phyloP scores from a whole-genome alignment of 2,329 filamentous ascomycete species.

The Chaetomium globosum region DNA sequence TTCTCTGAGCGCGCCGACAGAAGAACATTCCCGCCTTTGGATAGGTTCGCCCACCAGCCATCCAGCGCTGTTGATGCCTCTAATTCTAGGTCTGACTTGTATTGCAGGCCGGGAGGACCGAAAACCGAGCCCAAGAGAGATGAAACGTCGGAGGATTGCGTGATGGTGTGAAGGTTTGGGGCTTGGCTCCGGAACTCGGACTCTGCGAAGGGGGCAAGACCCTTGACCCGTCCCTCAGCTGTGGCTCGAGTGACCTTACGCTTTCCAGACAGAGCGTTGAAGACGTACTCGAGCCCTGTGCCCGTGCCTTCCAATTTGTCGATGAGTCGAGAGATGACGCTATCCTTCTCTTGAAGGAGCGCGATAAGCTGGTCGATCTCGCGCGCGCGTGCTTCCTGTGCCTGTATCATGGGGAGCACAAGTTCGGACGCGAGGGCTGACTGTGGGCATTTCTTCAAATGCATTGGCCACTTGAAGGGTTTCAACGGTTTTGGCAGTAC shows the following conservation, averaged over 20 bases:
- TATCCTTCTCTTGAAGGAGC: conserved; percentile 55
- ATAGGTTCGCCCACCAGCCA: conserved; percentile 55
- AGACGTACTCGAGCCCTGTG: conserved; percentile 56
- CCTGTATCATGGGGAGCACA: conserved; percentile 56
- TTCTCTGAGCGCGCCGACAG: conserved; percentile 33
- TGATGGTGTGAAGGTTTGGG: conserved; percentile 26
- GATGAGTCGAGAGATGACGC: conserved; percentile 52
- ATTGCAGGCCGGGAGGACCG: conserved; percentile 41
- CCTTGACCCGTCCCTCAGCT: conserved; percentile 55
- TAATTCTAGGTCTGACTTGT: conserved; percentile 39
- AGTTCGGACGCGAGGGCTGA: conserved; percentile 52
- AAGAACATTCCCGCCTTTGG: conserved; percentile 37
- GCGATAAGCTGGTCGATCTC: conserved; percentile 50
- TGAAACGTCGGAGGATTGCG: conserved; percentile 41
- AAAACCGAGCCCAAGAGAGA: conserved; percentile 50
- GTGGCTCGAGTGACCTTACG: conserved; percentile 49
- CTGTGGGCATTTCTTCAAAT: conserved; percentile 52
- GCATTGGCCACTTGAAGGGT: conserved; percentile 67
- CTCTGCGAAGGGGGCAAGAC: conserved; percentile 54
- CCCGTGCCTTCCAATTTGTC: conserved; percentile 59
- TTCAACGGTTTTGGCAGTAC: conserved; percentile 64
- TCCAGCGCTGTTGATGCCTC: conserved; percentile 45
- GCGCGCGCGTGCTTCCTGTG: conserved; percentile 46
- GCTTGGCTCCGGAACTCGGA: conserved; percentile 44
- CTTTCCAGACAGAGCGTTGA: conserved; percentile 54